Evolutionary conservation across 164 flowering plant species (phyloP).

Genomic region (Cinnamomum chago): DNA sequence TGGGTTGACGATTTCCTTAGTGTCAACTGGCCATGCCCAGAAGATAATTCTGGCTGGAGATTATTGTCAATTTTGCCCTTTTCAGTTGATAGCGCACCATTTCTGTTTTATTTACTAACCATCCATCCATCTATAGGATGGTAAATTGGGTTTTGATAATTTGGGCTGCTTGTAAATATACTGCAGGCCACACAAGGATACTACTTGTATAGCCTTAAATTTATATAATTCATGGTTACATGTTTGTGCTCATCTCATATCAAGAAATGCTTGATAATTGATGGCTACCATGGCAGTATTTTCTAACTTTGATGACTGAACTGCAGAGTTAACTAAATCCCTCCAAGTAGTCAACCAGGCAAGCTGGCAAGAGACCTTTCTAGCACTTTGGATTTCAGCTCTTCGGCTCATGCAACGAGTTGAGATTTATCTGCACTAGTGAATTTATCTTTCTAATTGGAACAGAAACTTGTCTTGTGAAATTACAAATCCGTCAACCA

Average conservation of each 20-base stretch:
- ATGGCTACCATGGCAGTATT: neutral
- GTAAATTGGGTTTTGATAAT: neutral
- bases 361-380: constrained; percentile 90
- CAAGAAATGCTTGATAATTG: neutral
- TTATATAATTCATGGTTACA: no score
- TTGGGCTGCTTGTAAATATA: neutral
- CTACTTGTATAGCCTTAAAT: neutral
- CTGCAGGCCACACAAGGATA: neutral
- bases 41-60: neutral
- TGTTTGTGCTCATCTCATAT: neutral
- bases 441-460: constrained; percentile 2
- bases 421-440: constrained; percentile 22
- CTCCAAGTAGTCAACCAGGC: constrained; percentile 68
- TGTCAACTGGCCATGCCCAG: neutral
- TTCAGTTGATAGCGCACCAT: neutral
- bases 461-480: neutral
- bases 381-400: constrained; percentile 79
- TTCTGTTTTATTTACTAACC: neutral
- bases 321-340: constrained; percentile 50
- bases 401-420: constrained; percentile 93
- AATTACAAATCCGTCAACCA: neutral
- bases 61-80: neutral
- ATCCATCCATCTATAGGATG: neutral
- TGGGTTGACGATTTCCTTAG: neutral
- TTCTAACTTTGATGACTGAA: constrained; percentile 3